A percentile compares a stretch with the other conserved stretches of the same genome.
These are phyloP conservation scores for Tausonia pullulans DNA, from an alignment of 1,284 basidiomycete species.

Conservation along the genomic window DNA sequence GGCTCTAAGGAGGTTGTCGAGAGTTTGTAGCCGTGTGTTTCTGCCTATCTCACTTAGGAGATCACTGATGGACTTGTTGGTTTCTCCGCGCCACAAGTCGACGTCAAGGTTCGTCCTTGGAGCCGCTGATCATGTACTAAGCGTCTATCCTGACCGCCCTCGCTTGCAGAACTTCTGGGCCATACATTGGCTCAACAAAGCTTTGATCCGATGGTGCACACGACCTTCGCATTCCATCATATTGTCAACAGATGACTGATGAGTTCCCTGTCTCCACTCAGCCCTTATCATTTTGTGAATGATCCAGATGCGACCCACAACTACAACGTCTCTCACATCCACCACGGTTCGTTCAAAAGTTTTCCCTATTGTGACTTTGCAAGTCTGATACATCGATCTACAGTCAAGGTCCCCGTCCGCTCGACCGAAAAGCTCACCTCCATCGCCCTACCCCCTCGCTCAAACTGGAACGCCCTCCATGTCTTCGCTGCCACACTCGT, in stretches of 20 bases:
- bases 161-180: background rate
- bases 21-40: background rate
- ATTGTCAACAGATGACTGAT: background rate
- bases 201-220: conserved; percentile 4
- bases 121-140: background rate
- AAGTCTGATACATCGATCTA: too few relatives aligned
- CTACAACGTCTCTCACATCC: conserved; percentile 11
- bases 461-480: conserved; percentile 23
- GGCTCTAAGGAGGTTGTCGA: background rate
- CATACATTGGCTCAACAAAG: conserved; percentile 12
- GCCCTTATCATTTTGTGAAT: conserved; percentile 2
- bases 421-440: conserved; percentile 12
- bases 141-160: background rate
- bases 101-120: background rate
- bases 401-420: background rate
- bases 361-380: background rate
- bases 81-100: background rate
- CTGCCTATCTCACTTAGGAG: background rate
- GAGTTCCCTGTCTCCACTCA: background rate
- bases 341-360: background rate
- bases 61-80: background rate
- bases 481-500: conserved; percentile 29
- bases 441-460: conserved; percentile 20
- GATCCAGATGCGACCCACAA: background rate
- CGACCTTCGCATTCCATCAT: background rate